phyloP scores from a whole-genome alignment of 1,284 basidiomycete genomes.

The Vanrija humicola region DNA sequence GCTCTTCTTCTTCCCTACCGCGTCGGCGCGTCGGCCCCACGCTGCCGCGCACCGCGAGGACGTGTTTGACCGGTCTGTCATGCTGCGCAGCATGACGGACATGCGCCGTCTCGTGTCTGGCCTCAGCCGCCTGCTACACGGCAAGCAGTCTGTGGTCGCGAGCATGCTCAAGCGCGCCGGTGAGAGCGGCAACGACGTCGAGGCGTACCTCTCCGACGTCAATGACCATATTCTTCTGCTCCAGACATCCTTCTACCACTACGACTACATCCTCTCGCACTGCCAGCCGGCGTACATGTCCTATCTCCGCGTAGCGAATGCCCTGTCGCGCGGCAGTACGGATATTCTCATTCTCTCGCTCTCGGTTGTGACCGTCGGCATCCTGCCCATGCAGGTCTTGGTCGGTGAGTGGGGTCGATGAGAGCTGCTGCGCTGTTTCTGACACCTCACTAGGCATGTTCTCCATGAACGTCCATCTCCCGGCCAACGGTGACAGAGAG shows the following conservation, averaged over 20 bases:
- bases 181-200: constrained; percentile 59
- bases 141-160: constrained; percentile 78
- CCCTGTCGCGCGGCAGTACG: constrained; percentile 59
- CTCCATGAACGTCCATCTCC: constrained; percentile 59
- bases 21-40: constrained; percentile 17
- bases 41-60: constrained; percentile 19
- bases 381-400: constrained; percentile 65
- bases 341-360: constrained; percentile 67
- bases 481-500: constrained; percentile 43
- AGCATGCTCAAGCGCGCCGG: constrained; percentile 69
- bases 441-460: constrained; percentile 55
- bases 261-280: constrained; percentile 81
- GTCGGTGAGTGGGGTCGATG: constrained; percentile 53
- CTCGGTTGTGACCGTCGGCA: constrained; percentile 63
- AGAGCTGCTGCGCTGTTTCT: constrained; percentile 19
- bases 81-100: constrained; percentile 70
- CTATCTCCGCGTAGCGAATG: constrained; percentile 65
- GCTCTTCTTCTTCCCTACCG: constrained; percentile 38
- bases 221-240: constrained; percentile 91
- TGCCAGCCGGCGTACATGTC: constrained; percentile 81
- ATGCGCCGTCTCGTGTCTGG: constrained; percentile 78
- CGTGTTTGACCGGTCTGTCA: constrained; percentile 47
- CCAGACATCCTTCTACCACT: constrained; percentile 79
- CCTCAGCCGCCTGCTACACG: constrained; percentile 68
- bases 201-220: constrained; percentile 87